phyloP scores from a whole-genome alignment of 2,329 filamentous ascomycete genomes.

The Nemania serpens region DNA sequence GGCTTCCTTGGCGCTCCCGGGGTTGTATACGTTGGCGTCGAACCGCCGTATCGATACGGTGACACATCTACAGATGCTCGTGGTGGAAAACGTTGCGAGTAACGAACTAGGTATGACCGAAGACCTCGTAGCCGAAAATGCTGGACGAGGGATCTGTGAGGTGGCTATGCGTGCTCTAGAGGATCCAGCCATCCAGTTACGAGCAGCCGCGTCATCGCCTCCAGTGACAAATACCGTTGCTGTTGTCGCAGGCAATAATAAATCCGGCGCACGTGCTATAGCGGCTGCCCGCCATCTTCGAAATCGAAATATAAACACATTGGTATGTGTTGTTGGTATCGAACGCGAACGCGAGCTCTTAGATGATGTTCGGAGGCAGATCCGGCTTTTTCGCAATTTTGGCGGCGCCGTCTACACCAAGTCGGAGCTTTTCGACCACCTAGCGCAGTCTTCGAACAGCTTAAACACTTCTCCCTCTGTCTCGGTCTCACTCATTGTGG shows the following conservation, averaged over 20 bases:
- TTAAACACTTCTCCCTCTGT: conserved; percentile 37
- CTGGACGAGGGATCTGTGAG: conserved; percentile 85
- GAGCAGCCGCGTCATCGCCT: conserved; percentile 43
- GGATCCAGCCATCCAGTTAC: conserved; percentile 63
- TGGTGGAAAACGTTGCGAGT: conserved; percentile 88
- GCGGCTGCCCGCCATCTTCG: conserved; percentile 85
- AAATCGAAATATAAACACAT: conserved; percentile 79
- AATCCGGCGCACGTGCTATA: conserved; percentile 81
- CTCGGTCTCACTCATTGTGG: conserved; percentile 56
- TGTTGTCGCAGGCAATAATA: conserved; percentile 94
- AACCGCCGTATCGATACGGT: conserved; percentile 65
- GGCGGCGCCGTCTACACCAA: conserved; percentile 73
- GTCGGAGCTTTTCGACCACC: conserved; percentile 63
- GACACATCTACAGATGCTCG: conserved; percentile 82
- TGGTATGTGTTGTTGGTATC: conserved; percentile 82
- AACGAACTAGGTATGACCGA: conserved; percentile 86
- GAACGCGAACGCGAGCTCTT: conserved; percentile 82
- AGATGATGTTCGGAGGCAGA: conserved; percentile 78
- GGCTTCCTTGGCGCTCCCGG: conserved; percentile 38
- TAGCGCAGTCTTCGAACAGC: conserved; percentile 52
- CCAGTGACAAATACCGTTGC: conserved; percentile 56
- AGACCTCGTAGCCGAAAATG: conserved; percentile 90
- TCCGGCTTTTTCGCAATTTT: conserved; percentile 82
- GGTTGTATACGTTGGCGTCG: conserved; percentile 60
- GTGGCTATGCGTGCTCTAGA: conserved; percentile 73